These are phyloP conservation scores for Sindora glabra DNA, from an alignment of 306 rosid species.

Conservation along the genomic window DNA sequence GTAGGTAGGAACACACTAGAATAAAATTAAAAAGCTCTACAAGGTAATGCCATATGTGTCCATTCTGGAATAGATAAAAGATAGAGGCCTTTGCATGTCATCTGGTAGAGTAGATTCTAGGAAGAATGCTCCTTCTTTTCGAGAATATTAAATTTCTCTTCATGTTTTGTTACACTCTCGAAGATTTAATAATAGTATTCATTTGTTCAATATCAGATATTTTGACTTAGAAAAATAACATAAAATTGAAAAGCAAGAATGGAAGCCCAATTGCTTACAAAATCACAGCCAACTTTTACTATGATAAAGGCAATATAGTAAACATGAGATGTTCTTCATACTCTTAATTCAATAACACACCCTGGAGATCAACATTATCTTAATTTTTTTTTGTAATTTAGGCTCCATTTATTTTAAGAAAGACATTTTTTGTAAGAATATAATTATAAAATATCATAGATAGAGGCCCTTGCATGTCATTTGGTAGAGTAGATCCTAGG, in stretches of 20 bases:
- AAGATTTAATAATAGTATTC: constrained; percentile 1
- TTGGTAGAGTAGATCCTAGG: no score
- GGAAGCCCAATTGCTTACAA: neutral
- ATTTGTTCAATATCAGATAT: neutral
- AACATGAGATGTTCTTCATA: neutral
- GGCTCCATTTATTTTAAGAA: no score
- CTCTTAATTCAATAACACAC: neutral
- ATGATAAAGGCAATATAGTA: neutral
- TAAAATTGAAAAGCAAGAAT: neutral
- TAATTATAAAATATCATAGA: no score
- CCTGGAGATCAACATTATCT: neutral
- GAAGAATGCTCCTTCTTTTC: neutral
- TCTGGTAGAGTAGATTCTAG: no score
- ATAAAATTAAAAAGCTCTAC: neutral
- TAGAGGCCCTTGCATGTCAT: no score
- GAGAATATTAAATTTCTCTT: neutral
- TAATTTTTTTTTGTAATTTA: constrained; percentile 35
- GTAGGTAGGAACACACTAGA: neutral
- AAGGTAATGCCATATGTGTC: neutral
- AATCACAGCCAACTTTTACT: neutral
- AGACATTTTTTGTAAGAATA: no score
- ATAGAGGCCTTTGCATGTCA: no score
- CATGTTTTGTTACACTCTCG: neutral
- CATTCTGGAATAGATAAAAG: neutral
- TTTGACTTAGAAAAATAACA: neutral